Evolutionary conservation across 192 early-diverging fungal genomes (phyloP), one percentile per base, ranked within the genome.

Genomic region (Linnemannia zychae): DNA sequence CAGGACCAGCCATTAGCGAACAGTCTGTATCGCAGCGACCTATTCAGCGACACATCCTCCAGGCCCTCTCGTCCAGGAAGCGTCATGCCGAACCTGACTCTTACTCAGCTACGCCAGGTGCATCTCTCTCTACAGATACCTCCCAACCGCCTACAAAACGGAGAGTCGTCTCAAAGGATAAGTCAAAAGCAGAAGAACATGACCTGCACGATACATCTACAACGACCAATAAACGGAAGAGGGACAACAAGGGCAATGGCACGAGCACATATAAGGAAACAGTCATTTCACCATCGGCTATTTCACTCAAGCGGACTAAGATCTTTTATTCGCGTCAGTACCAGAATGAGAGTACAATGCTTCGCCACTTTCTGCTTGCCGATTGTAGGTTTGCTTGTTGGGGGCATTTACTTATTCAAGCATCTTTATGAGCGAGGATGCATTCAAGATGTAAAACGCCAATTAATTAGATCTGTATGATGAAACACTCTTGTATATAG

Each of bases 1-100:
- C 87, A 37, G 87, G 87, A 7, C 75, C 70, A 18, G 22, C 80
- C 2, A 65, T 82, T 22, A 75, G 72, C 28, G 83, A 85, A 7
- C 80, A 75, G 36, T 18, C 16, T n/a, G 44, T 70, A 13, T n/a
- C 73, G 48, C 78, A 71, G 9, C 28, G 17, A 36, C 72, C 67
- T 1, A 20, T 80, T 13, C 70, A 78, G 37, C 47, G 13, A 7
- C 17, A 50, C 3, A 13, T 80, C 1, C 67, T 84, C 7, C 31
- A 67, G 15, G 52, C 37, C 1, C 71, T 77, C 12, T 77, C 77
- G 0, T 67, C 78, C 28, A 71, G 15, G 49, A 88, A 80, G 40
- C 74, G 72, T 7, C 38, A 74, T 15, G 40, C 33, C 57, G 24
- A 63, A 15, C 28, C 3, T 63, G 12, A 11, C 3, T 12, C 57